phyloP scores from a whole-genome alignment of 1,284 basidiomycete genomes.

The Macrocystidia cucumis region DNA sequence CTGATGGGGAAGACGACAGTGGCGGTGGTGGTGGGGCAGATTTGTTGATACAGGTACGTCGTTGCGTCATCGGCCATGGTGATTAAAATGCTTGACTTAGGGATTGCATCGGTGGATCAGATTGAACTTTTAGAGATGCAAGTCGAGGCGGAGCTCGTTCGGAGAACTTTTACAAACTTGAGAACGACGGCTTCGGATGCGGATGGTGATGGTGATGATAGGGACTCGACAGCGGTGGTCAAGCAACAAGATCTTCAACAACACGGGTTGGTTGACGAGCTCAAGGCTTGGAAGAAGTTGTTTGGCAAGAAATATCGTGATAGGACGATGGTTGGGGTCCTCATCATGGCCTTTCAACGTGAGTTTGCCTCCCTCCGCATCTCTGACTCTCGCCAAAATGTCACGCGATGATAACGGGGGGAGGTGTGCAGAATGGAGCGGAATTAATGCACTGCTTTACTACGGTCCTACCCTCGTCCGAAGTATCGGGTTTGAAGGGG shows the following conservation, averaged over 20 bases:
- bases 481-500: slow-evolving; percentile 48
- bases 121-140: slow-evolving; percentile 70
- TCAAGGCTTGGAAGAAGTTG: slow-evolving; percentile 45
- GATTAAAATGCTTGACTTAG: background rate
- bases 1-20: slow-evolving; percentile 20
- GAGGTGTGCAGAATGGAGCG: slow-evolving; percentile 83
- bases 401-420: too few relatives aligned
- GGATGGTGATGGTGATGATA: slow-evolving; percentile 7
- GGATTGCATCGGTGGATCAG: slow-evolving; percentile 21
- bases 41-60: slow-evolving; percentile 45
- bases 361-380: slow-evolving; percentile 13
- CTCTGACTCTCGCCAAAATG: slow-evolving; percentile 1
- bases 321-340: slow-evolving; percentile 59
- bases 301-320: slow-evolving; percentile 44
- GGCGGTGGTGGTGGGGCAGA: too few relatives aligned
- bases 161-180: slow-evolving; percentile 12
- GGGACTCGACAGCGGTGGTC: too few relatives aligned
- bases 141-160: slow-evolving; percentile 49
- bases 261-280: slow-evolving; percentile 25
- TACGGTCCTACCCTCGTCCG: slow-evolving; percentile 71
- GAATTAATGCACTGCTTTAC: slow-evolving; percentile 76
- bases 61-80: background rate
- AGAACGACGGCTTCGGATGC: slow-evolving; percentile 1
- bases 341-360: slow-evolving; percentile 80
- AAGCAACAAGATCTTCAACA: slow-evolving; percentile 14